phyloP scores from a whole-genome alignment of 768 basidiomycete species.

The Mycena rosella region DNA sequence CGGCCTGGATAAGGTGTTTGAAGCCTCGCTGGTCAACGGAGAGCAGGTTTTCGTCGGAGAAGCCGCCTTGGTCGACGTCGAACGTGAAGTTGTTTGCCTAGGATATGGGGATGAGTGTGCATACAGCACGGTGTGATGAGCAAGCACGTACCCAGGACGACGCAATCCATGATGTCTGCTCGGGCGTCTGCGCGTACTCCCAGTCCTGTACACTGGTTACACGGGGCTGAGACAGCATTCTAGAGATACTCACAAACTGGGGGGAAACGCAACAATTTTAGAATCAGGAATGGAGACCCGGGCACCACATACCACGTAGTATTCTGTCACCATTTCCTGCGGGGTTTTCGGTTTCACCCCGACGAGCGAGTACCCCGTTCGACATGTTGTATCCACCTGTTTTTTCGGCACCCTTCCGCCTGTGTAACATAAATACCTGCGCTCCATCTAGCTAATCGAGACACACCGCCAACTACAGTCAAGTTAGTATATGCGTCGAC shows the following conservation, averaged over 20 bases:
- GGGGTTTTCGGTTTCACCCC: constrained; percentile 59
- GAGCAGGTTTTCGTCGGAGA: constrained; percentile 66
- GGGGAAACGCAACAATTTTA: too few relatives aligned
- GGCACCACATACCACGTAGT: constrained; percentile 58
- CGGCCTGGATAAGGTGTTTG: constrained; percentile 65
- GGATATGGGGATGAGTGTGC: neutral
- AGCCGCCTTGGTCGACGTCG: constrained; percentile 65
- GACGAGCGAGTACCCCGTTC: constrained; percentile 66
- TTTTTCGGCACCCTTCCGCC: constrained; percentile 58
- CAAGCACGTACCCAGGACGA: constrained; percentile 65
- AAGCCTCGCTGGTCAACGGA: constrained; percentile 75
- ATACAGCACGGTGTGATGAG: neutral
- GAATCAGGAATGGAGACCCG: neutral
- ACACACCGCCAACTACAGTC: too few relatives aligned
- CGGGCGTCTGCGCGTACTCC: constrained; percentile 72
- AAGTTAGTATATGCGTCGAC: constrained; percentile 53
- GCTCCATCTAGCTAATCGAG: too few relatives aligned
- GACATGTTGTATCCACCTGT: constrained; percentile 67
- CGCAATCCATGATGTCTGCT: constrained; percentile 74
- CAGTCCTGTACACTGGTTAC: constrained; percentile 2
- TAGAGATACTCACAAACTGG: constrained; percentile 4
- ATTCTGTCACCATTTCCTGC: constrained; percentile 67
- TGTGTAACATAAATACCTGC: constrained; percentile 39
- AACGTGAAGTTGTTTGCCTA: constrained; percentile 76
- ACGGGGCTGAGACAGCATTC: neutral